Evolutionary conservation across 306 rosid species (phyloP), one percentile per base, ranked within the genome.

Genomic region (Quercus dentata): DNA sequence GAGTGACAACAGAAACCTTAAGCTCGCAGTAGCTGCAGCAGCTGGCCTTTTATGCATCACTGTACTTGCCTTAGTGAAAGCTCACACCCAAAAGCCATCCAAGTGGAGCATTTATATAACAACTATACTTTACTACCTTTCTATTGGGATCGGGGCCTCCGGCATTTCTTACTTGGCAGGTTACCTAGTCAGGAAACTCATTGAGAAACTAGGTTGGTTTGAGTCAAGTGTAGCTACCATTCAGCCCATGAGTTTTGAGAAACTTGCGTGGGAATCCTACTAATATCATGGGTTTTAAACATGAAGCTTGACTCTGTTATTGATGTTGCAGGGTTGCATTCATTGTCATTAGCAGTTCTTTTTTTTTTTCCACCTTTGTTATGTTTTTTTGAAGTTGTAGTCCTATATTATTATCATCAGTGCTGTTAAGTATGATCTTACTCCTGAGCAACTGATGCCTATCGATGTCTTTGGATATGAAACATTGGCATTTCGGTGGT

Each of bases 11-110:
- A 85, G 71, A 65, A 89, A 90, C 79, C 78, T 86, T 49, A 92
- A 92, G 90, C 73, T 92, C 3, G 97, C 89, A 51, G 97, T 88
- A 44, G 93, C 86, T 68, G 97, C 90, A 5, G 91, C 54, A 69
- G 92, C 93, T 70, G 89, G 97, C 79, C 76, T 92, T 7, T 0
- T 89, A 5, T 89, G 97, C 86, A 86, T 94, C 76, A 81, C 73
- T 63, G 13, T 94, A 54, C 97, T 92, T 77, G 88, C 97, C n/a
- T 5, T 86, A 31, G 89, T 83, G 20, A 94, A 91, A 76, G 91
- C 93, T 23, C 55, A 88, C 63, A 84, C 27, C 65, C 79, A 88
- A 70, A 87, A 68, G 52, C 81, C 91, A 63, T 81, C n/a, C 28
- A 79, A 63, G 30, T 85, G 67, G 75, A 14, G 21, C 13, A 81